Base-by-base conservation (phyloP, 129 eudicot genomes). In the Chrysanthemum lavandulifolium region DNA sequence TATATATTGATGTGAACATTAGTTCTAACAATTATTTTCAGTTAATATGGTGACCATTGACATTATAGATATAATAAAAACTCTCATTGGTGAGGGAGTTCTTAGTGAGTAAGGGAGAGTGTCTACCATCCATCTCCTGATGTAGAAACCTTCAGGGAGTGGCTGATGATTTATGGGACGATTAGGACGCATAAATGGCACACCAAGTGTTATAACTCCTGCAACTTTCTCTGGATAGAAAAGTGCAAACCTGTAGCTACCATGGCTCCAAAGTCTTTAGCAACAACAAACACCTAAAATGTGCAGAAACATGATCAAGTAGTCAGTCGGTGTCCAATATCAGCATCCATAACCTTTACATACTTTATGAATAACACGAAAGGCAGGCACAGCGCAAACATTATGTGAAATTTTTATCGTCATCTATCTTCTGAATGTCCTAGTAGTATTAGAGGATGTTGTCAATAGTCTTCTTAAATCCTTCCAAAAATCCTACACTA, bases 101-200 rank as follows among this genome's bases (percentile, higher is more conserved):
- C 2, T 51, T 6, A 13, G 13, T 51, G 12, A 51, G n/a, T 51
- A 0, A 13, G 23, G 13, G 8, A 1, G 18, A 6, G 27, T 3
- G 61, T 16, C 47, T 61, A 85, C 89, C 80, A 56, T 64, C 89
- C 89, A 85, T 52, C 89, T 62, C 1, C 67, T 16, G 25, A 85
- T 57, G 59, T 85, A 85, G 82, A 79, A 79, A 49, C 89, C 86
- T 79, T 85, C 82, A 0, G 84, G 86, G 29, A 82, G 64, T 31
- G 15, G 33, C 11, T 67, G 19, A 54, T n/a, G 77, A 49, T 13
- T 45, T 2, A 13, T 31, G 10, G 36, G 57, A 0, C 33, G 50
- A 60, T 62, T 72, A 49, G 65, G 72, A 54, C 81, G 78, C 56
- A 54, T 56, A 72, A 60, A 68, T 8, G 89, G 89, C 50, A 79